Evolutionary conservation across 352 stramenopile species (phyloP), one percentile per base, ranked within the genome.

Genomic region (Blastocystis sp.): DNA sequence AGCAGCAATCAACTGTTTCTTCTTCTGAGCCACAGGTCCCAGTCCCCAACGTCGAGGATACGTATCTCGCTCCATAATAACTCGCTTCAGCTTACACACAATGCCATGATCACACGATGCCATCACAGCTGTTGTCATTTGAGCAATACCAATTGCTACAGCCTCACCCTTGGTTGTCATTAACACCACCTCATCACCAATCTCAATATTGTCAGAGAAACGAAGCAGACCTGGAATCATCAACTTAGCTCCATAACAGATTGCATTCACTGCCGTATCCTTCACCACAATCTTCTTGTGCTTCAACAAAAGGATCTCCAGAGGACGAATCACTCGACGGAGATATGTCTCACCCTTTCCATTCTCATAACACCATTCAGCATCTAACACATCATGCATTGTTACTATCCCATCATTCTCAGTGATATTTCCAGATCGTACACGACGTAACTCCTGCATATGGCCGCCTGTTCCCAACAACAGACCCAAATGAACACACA

Each of bases 111-210:
- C 97, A 80, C 95, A 97, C 42, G 96, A 98, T 9, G 96, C 96
- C 96, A 99, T 99, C 57, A 99, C 96, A 9, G 95, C 93, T 0
- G 97, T 99, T 0, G 95, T 98, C 97, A 99, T 99, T 46, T 99
- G 96, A 0, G 97, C 97, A 88, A 99, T 98, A 24, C 93, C 97
- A 0, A 99, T 92, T 43, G 96, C 96, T 88, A 99, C 97, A 1
- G 97, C 97, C 90, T 99, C 97, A 61, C 97, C 97, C 93, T 99
- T 99, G 74, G 96, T 99, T 35, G 96, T 99, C 94, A 99, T 98
- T 6, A 99, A 91, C 63, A 99, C 96, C 19, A 99, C 95, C 88
- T 99, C 97, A 75, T 98, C 94, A 86, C 94, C 95, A 51, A 98
- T 92, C 90, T 99, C 96, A 90, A 99, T 98, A 90, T 97, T 96